Conservation (phyloP, 2,329 filamentous ascomycete species). For the Fusarium fracticaudum region DNA sequence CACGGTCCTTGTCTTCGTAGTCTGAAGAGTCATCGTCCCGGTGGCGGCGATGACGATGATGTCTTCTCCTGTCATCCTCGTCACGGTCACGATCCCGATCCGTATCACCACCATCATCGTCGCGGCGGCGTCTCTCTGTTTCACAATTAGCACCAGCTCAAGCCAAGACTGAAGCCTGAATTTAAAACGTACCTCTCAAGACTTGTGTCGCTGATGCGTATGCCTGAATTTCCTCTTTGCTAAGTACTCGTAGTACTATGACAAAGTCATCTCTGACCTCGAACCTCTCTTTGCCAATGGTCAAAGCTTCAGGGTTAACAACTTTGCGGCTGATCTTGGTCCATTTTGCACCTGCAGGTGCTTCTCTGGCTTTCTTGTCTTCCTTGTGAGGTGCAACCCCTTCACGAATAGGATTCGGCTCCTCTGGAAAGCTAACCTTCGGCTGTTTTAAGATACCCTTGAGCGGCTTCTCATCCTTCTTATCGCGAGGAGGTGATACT, state of each 20-base stretch:
- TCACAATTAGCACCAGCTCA: slow-evolving; percentile 15
- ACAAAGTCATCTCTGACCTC: slow-evolving; percentile 94
- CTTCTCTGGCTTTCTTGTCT: slow-evolving; percentile 75
- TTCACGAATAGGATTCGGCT: slow-evolving; percentile 83
- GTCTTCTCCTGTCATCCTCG: slow-evolving; percentile 39
- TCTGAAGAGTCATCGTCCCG: slow-evolving; percentile 40
- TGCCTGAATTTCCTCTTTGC: slow-evolving; percentile 87
- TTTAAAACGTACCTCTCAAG: slow-evolving; percentile 72
- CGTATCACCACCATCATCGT: slow-evolving; percentile 43
- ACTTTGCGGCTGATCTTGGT: slow-evolving; percentile 90
- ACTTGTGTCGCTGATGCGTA: slow-evolving; percentile 84
- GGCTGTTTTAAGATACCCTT: slow-evolving; percentile 90
- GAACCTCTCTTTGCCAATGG: slow-evolving; percentile 87
- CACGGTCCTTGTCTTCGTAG: slow-evolving; percentile 50
- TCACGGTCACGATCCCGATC: slow-evolving; percentile 46
- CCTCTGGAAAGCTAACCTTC: slow-evolving; percentile 85
- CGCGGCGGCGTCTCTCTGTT: slow-evolving; percentile 48
- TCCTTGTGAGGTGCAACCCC: slow-evolving; percentile 95
- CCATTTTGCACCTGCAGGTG: slow-evolving; percentile 84
- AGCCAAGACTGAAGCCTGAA: not conserved
- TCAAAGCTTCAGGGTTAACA: slow-evolving; percentile 89
- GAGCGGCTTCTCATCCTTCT: slow-evolving; percentile 73
- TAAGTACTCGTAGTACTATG: slow-evolving; percentile 88
- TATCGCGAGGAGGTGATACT: slow-evolving; percentile 75
- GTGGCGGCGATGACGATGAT: slow-evolving; percentile 40